Evolutionary conservation across 2,329 filamentous ascomycete species (phyloP), one percentile per base, ranked within the genome.

Genomic region (Aspergillus aculeatinus): DNA sequence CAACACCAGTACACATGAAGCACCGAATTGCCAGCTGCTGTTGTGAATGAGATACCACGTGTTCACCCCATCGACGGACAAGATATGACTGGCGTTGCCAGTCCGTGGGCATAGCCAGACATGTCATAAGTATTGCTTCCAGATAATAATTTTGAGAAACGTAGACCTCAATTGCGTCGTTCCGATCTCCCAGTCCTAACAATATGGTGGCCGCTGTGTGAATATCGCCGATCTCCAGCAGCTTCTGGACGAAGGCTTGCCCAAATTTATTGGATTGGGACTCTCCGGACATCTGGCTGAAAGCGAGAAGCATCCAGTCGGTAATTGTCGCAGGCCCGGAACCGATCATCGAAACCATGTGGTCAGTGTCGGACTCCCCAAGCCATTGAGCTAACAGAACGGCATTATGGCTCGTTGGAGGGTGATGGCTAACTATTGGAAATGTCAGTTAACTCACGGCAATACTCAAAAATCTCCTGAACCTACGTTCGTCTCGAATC

Each of bases 81-180:
- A 99, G 86, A 68, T 90, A 89, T 12, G 90, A 89, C 74, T 96
- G 92, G 33, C 94, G 86, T 69, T 95, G 90, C 95, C 95, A 99
- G 61, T 97, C 93, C 0, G 83, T 80, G 0, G 94, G 92, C 68
- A 89, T 92, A 27, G 89, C 85, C 12, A 97, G 81, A 69, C 92
- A 96, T 0, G 92, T 90, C 65, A 99, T 83, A 14, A 99, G 85
- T 33, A 98, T 83, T 2, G 95, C 94, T 77, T 99, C 95, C 89
- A 99, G 90, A 73, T 89, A 96, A 69, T 89, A 88, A 74, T 89
- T 92, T 65, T 95, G 92, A 11, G 93, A 96, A 33, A 96, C 87
- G 69, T 99, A 99, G 31, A 97, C 89, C 75, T 99, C 95, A 61
- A 99, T 93, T 0, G 95, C 95, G 73, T 99, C 94, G 65, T 96